A percentile compares a stretch with the other conserved stretches of the same genome.
These are phyloP conservation scores for Beauveria rudraprayagi DNA, from an alignment of 2,329 filamentous ascomycete species.

Conservation along the genomic window DNA sequence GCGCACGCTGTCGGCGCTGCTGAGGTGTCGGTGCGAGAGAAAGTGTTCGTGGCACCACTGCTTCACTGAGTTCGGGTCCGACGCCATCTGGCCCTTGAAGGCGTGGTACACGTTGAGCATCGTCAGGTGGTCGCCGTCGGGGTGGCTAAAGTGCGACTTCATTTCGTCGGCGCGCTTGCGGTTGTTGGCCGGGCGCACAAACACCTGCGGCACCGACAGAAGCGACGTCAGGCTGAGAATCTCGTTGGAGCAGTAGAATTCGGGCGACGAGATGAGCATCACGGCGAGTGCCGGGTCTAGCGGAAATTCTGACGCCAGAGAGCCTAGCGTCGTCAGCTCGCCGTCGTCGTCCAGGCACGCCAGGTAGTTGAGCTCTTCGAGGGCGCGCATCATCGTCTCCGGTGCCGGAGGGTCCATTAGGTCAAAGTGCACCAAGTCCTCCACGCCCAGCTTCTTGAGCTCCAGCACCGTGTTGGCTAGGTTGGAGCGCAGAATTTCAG, in stretches of 20 bases:
- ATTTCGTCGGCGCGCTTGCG: slow-evolving; percentile 94
- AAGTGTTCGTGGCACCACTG: slow-evolving; percentile 98
- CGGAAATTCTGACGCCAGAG: slow-evolving; percentile 87
- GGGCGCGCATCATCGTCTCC: slow-evolving; percentile 94
- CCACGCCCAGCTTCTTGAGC: slow-evolving; percentile 91
- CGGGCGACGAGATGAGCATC: slow-evolving; percentile 94
- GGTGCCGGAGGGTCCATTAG: slow-evolving; percentile 97
- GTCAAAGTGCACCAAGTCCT: slow-evolving; percentile 96
- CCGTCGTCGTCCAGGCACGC: slow-evolving; percentile 95
- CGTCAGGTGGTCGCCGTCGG: slow-evolving; percentile 90
- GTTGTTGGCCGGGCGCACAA: slow-evolving; percentile 75
- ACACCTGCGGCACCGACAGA: slow-evolving; percentile 89
- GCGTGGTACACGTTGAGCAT: slow-evolving; percentile 97
- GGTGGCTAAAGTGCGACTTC: slow-evolving; percentile 88
- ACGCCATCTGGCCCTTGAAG: slow-evolving; percentile 65
- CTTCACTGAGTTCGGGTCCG: slow-evolving; percentile 60
- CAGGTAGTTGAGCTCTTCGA: slow-evolving; percentile 96
- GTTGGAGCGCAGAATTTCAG: slow-evolving; percentile 91
- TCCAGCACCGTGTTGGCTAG: slow-evolving; percentile 91
- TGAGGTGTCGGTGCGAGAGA: slow-evolving; percentile 77
- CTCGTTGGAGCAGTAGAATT: slow-evolving; percentile 98
- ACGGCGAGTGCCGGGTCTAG: slow-evolving; percentile 90
- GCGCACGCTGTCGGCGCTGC: slow-evolving; percentile 90
- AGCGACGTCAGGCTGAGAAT: slow-evolving; percentile 91
- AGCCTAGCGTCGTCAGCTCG: slow-evolving; percentile 77